Conservation (phyloP, 2,329 filamentous ascomycete genomes). For the Xylaria digitata region DNA sequence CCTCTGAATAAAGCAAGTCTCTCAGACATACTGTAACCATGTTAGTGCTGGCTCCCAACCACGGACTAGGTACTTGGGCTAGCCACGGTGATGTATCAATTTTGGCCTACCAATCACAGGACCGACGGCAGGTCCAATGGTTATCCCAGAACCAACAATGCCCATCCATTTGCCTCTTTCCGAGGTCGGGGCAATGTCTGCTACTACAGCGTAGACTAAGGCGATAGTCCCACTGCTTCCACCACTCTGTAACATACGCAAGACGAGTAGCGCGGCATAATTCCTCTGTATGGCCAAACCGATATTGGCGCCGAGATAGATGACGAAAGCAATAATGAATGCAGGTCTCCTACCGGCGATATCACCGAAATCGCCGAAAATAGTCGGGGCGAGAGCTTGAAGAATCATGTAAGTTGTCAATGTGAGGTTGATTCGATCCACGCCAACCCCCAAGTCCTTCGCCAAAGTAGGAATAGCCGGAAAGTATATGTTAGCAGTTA, state of each 20-base stretch:
- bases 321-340: slow-evolving; percentile 66
- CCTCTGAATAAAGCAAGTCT: background rate
- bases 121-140: slow-evolving; percentile 63
- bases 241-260: slow-evolving; percentile 71
- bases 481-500: slow-evolving; percentile 70
- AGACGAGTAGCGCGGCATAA: slow-evolving; percentile 67
- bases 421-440: slow-evolving; percentile 60
- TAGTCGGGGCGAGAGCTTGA: slow-evolving; percentile 69
- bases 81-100: background rate
- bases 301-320: slow-evolving; percentile 69
- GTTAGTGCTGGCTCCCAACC: slow-evolving; percentile 23
- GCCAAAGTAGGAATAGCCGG: slow-evolving; percentile 57
- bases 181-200: slow-evolving; percentile 74
- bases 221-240: slow-evolving; percentile 78
- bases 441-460: slow-evolving; percentile 53
- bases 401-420: slow-evolving; percentile 72
- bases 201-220: slow-evolving; percentile 76
- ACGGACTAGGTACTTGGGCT: background rate
- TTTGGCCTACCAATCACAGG: slow-evolving; percentile 33
- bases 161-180: slow-evolving; percentile 81
- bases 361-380: slow-evolving; percentile 73
- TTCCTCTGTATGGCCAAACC: slow-evolving; percentile 68
- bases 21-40: slow-evolving; percentile 30
- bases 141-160: slow-evolving; percentile 68
- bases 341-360: slow-evolving; percentile 70